phyloP scores from a whole-genome alignment of 306 rosid species.

The Prosopis cineraria region DNA sequence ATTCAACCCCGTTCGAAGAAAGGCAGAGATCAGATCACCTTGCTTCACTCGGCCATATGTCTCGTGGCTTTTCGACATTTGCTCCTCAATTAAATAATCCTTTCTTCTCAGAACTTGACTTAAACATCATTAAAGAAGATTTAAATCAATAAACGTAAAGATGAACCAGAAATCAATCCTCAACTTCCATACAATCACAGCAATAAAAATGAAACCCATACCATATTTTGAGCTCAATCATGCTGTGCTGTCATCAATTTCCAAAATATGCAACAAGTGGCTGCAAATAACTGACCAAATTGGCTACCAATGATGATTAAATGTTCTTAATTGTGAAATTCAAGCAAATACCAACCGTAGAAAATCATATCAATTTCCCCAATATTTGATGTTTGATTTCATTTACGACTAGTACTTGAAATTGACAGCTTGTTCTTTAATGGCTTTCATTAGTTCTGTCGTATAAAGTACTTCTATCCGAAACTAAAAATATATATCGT shows the following conservation, averaged over 20 bases:
- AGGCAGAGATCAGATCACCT: not conserved
- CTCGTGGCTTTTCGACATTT: not conserved
- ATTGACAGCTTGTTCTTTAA: constrained; percentile 38
- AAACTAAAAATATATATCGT: too few relatives aligned
- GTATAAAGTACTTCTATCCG: too few relatives aligned
- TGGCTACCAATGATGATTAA: not conserved
- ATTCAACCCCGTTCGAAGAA: not conserved
- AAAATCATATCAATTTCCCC: constrained; percentile 13
- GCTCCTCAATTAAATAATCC: not conserved
- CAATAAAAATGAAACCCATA: not conserved
- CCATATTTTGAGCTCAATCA: not conserved
- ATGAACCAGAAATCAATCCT: not conserved
- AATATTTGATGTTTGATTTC: not conserved
- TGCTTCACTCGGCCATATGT: not conserved
- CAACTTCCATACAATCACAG: not conserved
- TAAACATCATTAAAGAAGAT: not conserved
- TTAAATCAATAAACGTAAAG: not conserved
- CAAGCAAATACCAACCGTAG: constrained; percentile 34
- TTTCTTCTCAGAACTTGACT: not conserved
- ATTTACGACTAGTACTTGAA: constrained; percentile 22
- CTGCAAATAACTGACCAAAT: constrained; percentile 8
- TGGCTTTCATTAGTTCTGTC: constrained; percentile 13
- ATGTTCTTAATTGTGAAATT: not conserved
- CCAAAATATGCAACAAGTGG: constrained; percentile 27
- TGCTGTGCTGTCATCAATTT: constrained; percentile 15